Conservation (phyloP, 2,329 filamentous ascomycete genomes). For the Verticillium albo-atrum region DNA sequence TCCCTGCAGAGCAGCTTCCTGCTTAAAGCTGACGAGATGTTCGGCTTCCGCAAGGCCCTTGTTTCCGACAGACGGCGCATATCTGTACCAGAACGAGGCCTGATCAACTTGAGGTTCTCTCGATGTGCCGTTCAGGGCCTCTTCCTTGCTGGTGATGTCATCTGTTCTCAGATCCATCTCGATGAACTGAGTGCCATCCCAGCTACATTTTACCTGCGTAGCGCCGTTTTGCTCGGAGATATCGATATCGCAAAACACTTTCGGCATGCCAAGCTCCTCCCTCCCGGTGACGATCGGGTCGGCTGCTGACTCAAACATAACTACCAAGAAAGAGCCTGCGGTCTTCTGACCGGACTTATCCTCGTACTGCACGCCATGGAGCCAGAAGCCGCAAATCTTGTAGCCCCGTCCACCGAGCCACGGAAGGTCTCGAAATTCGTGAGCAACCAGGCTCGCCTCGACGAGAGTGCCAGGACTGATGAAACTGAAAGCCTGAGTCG, state of each 20-base stretch:
- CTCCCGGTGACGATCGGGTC: constrained; percentile 57
- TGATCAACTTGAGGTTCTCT: constrained; percentile 28
- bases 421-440: constrained; percentile 43
- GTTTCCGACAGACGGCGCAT: constrained; percentile 50
- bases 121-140: constrained; percentile 31
- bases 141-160: neutral
- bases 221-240: constrained; percentile 25
- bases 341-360: constrained; percentile 41
- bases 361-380: constrained; percentile 56
- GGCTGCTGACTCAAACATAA: constrained; percentile 53
- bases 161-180: neutral
- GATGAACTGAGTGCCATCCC: constrained; percentile 34
- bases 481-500: constrained; percentile 35
- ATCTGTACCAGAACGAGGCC: constrained; percentile 51
- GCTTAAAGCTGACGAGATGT: constrained; percentile 40
- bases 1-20: too few relatives aligned
- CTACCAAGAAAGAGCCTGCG: constrained; percentile 50
- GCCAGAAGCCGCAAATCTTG: constrained; percentile 52
- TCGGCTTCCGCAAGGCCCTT: constrained; percentile 48
- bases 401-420: constrained; percentile 61
- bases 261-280: constrained; percentile 60
- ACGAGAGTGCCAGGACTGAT: constrained; percentile 36
- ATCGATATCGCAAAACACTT: constrained; percentile 49
- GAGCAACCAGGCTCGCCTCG: constrained; percentile 36
- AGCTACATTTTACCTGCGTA: constrained; percentile 27